Conservation (phyloP, 441 rosid species). For the Adansonia madagascariensis region DNA sequence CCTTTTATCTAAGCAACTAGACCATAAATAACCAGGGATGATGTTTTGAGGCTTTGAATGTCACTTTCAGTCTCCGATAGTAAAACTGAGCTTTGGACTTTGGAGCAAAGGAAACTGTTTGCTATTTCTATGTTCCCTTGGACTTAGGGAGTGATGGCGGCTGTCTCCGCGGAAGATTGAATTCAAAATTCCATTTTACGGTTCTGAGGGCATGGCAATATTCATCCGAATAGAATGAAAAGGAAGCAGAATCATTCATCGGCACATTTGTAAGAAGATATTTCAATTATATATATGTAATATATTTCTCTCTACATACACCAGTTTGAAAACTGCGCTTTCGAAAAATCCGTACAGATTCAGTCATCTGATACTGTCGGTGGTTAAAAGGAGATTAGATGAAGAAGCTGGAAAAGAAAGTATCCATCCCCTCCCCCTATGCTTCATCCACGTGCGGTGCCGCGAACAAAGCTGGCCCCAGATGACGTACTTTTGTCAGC, state of each 20-base stretch:
- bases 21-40: no score
- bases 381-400: slow-evolving; percentile 3
- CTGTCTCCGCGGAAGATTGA: not conserved
- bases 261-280: slow-evolving; percentile 12
- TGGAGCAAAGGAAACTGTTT: not conserved
- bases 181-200: slow-evolving; percentile 13
- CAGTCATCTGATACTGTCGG: not conserved
- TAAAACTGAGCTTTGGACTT: no score
- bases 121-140: not conserved
- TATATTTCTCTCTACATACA: slow-evolving; percentile 32
- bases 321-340: slow-evolving; percentile 21
- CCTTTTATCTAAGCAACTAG: no score
- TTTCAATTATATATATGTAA: not conserved
- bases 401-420: not conserved
- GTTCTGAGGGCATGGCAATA: not conserved
- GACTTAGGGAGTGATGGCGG: not conserved
- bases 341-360: slow-evolving; percentile 17
- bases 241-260: not conserved
- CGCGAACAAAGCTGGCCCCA: not conserved
- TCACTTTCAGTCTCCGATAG: no score
- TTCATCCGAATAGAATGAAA: not conserved
- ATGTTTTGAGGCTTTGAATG: no score
- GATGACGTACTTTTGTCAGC: slow-evolving; percentile 13
- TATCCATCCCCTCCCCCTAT: slow-evolving; percentile 9
- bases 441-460: slow-evolving; percentile 17